Evolutionary conservation across 2,329 filamentous ascomycete species (phyloP).

Genomic region (Ophiostoma perfectum): DNA sequence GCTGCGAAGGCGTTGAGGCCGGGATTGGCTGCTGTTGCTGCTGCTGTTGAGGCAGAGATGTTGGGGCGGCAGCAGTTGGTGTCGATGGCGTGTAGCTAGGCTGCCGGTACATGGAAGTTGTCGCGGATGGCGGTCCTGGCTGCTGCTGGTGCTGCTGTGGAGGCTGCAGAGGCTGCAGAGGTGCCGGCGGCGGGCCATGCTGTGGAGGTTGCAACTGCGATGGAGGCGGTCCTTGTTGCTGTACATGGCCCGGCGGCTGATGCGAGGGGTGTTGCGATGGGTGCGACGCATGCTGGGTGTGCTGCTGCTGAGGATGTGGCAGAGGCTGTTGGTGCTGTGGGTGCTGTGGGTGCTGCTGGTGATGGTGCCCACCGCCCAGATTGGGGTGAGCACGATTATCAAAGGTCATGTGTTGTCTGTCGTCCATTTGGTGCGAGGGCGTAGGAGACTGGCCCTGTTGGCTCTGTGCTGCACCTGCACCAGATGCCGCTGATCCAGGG

Average conservation of each 20-base stretch:
- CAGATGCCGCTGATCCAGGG: conserved; percentile 16
- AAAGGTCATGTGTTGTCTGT: conserved; percentile 23
- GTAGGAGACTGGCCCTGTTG: conserved; percentile 10
- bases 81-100: conserved; percentile 34
- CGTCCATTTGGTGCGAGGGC: conserved; percentile 19
- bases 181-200: neutral
- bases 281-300: conserved; percentile 23
- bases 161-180: neutral
- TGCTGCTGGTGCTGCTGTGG: conserved; percentile 35
- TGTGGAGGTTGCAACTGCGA: conserved; percentile 5
- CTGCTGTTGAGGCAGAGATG: neutral
- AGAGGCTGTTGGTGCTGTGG: conserved; percentile 31
- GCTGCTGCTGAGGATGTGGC: conserved; percentile 30
- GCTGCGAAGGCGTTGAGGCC: conserved; percentile 30
- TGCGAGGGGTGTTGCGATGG: conserved; percentile 35
- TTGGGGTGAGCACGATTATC: conserved; percentile 19
- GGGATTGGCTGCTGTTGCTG: conserved; percentile 22
- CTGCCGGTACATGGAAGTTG: conserved; percentile 34
- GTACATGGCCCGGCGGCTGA: conserved; percentile 35
- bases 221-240: conserved; percentile 31
- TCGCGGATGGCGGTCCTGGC: conserved; percentile 33
- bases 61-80: neutral
- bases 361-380: conserved; percentile 15
- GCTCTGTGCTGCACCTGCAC: neutral
- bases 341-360: conserved; percentile 16